Evolutionary conservation across 2,329 filamentous ascomycete species (phyloP).

Genomic region (Fusarium sp.): DNA sequence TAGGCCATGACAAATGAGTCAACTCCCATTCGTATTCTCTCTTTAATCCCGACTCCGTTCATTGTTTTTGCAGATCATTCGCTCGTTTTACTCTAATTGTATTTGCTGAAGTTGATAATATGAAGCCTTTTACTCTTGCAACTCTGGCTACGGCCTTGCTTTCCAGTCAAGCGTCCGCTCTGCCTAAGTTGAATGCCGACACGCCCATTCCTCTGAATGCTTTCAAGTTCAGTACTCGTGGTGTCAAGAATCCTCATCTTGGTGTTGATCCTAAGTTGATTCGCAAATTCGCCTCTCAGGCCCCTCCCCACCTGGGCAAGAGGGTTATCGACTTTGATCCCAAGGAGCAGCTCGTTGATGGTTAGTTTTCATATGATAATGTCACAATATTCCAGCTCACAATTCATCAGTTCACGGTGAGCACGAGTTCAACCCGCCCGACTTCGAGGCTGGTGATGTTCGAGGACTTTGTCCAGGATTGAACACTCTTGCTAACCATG

Average conservation of each 20-base stretch:
- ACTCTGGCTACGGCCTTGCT: slow-evolving; percentile 16
- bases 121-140: slow-evolving; percentile 25
- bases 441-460: slow-evolving; percentile 27
- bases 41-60: slow-evolving; percentile 1
- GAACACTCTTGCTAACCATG: slow-evolving; percentile 34
- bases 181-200: slow-evolving; percentile 10
- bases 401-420: slow-evolving; percentile 12
- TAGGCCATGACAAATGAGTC: slow-evolving; percentile 24
- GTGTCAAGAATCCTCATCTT: slow-evolving; percentile 14
- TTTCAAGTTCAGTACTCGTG: slow-evolving; percentile 4
- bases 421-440: slow-evolving; percentile 22
- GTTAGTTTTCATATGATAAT: not conserved
- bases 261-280: slow-evolving; percentile 31
- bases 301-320: slow-evolving; percentile 13
- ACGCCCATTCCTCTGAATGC: slow-evolving; percentile 28
- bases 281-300: slow-evolving; percentile 26
- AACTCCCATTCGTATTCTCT: slow-evolving; percentile 22
- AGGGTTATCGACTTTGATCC: slow-evolving; percentile 22
- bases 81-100: slow-evolving; percentile 3
- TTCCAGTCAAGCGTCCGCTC: slow-evolving; percentile 14
- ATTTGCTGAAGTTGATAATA: not conserved
- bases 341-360: slow-evolving; percentile 27
- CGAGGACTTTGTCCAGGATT: slow-evolving; percentile 34
- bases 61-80: not conserved
- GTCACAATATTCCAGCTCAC: not conserved